These are phyloP conservation scores for Phytophthora aleatoria DNA, from an alignment of 352 stramenopile species.

Conservation along the genomic window DNA sequence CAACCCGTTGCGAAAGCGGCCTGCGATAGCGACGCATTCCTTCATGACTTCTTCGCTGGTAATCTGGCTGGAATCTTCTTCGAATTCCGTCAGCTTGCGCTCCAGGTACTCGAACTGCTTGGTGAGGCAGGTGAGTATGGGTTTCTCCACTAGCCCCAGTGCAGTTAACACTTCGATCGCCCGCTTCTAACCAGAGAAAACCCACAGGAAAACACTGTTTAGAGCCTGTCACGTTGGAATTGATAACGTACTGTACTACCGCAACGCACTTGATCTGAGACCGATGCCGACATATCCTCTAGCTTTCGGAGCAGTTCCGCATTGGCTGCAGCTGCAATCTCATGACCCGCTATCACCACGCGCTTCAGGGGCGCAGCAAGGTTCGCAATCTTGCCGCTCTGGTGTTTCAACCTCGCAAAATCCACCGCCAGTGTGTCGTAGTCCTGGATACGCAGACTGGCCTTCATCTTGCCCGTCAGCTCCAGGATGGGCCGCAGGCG, in stretches of 20 bases:
- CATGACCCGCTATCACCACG: slow-evolving; percentile 60
- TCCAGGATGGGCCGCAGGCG: slow-evolving; percentile 75
- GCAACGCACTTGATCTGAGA: slow-evolving; percentile 57
- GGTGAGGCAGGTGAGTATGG: slow-evolving; percentile 62
- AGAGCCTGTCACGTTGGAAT: neutral
- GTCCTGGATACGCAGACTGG: slow-evolving; percentile 60
- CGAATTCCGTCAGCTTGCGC: slow-evolving; percentile 44
- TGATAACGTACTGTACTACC: neutral
- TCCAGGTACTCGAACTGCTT: slow-evolving; percentile 77
- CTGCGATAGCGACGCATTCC: slow-evolving; percentile 57
- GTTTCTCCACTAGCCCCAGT: slow-evolving; percentile 67
- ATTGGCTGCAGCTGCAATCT: slow-evolving; percentile 67
- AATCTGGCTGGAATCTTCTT: slow-evolving; percentile 21
- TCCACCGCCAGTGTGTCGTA: slow-evolving; percentile 79
- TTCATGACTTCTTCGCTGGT: slow-evolving; percentile 50
- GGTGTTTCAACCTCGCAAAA: slow-evolving; percentile 70
- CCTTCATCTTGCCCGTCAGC: slow-evolving; percentile 78
- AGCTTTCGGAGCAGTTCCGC: slow-evolving; percentile 63
- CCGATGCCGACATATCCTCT: slow-evolving; percentile 61
- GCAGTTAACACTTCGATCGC: slow-evolving; percentile 62
- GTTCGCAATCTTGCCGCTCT: slow-evolving; percentile 62
- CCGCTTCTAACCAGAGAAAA: slow-evolving; percentile 41
- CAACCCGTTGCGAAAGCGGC: slow-evolving; percentile 67
- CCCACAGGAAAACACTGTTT: neutral
- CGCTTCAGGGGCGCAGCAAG: slow-evolving; percentile 55